phyloP scores from a whole-genome alignment of 1,284 basidiomycete species.

The Omphalotus olearius region DNA sequence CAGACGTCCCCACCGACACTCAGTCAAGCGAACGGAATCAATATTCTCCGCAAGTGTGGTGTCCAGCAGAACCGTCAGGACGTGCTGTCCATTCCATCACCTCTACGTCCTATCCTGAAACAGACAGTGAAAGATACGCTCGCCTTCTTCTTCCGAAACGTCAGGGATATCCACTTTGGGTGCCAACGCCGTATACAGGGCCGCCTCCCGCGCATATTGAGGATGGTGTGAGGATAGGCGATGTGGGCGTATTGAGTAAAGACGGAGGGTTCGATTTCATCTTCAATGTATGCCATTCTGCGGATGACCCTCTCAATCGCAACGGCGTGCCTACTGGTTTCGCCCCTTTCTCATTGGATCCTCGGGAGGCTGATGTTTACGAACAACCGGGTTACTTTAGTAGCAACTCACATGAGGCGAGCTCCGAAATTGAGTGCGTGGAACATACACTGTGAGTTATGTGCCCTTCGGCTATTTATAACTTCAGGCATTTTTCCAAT shows the following conservation, averaged over 20 bases:
- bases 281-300: slow-evolving; percentile 21
- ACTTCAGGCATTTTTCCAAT: background rate
- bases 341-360: background rate
- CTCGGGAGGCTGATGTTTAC: background rate
- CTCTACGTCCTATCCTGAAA: too few relatives aligned
- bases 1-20: too few relatives aligned
- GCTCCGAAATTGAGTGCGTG: background rate
- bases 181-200: slow-evolving; percentile 11
- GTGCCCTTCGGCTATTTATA: background rate
- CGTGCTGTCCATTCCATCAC: too few relatives aligned
- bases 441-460: background rate
- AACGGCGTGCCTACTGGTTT: slow-evolving; percentile 4
- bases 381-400: background rate
- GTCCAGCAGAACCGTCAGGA: too few relatives aligned
- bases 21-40: too few relatives aligned
- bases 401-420: background rate
- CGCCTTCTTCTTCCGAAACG: background rate
- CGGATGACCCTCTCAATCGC: slow-evolving; percentile 16
- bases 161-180: slow-evolving; percentile 17
- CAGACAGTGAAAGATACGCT: slow-evolving; percentile 4
- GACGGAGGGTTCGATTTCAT: slow-evolving; percentile 18
- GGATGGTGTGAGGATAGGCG: slow-evolving; percentile 18
- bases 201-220: slow-evolving; percentile 10
- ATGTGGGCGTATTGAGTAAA: slow-evolving; percentile 19
- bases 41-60: too few relatives aligned